Evolutionary conservation across 2,329 filamentous ascomycete genomes (phyloP).

Genomic region (Lachnellula subtilissima): DNA sequence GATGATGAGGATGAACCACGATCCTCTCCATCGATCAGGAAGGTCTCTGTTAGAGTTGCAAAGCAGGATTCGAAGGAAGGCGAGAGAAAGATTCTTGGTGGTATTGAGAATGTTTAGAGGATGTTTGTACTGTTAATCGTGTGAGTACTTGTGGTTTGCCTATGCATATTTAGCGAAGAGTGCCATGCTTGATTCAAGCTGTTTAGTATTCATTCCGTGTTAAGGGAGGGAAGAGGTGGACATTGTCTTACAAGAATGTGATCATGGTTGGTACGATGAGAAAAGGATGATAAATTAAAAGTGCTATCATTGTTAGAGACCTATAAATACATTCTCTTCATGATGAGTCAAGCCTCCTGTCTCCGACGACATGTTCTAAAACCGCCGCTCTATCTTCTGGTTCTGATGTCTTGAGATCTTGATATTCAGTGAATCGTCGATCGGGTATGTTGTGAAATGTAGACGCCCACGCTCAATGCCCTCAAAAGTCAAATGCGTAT

Average conservation of each 20-base stretch:
- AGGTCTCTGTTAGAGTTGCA: constrained; percentile 17
- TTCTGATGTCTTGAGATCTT: not conserved
- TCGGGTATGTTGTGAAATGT: constrained; percentile 24
- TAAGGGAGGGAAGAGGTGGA: not conserved
- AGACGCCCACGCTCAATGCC: constrained; percentile 27
- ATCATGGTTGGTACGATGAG: not conserved
- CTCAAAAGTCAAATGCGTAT: constrained; percentile 3
- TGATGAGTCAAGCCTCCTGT: not conserved
- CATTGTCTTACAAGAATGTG: not conserved
- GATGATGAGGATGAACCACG: constrained; percentile 45
- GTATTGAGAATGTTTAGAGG: constrained; percentile 23
- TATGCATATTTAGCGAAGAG: not conserved
- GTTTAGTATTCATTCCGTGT: not conserved
- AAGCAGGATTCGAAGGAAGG: constrained; percentile 15
- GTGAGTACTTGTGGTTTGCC: not conserved
- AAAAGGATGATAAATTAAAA: not conserved
- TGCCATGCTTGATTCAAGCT: not conserved
- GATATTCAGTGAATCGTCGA: constrained; percentile 13
- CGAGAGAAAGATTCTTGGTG: constrained; percentile 19
- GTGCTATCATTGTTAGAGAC: constrained; percentile 10
- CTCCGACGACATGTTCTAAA: not conserved
- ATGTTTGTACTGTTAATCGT: not conserved
- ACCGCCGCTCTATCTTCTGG: not conserved
- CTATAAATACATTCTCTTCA: constrained; percentile 14
- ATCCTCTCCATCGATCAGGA: constrained; percentile 23